Percentiles rank a stretch among this genome's conserved stretches.
Evolutionary conservation across 2,329 filamentous ascomycete genomes (phyloP).

Genomic region (Arthrobotrys sphaeroides): DNA sequence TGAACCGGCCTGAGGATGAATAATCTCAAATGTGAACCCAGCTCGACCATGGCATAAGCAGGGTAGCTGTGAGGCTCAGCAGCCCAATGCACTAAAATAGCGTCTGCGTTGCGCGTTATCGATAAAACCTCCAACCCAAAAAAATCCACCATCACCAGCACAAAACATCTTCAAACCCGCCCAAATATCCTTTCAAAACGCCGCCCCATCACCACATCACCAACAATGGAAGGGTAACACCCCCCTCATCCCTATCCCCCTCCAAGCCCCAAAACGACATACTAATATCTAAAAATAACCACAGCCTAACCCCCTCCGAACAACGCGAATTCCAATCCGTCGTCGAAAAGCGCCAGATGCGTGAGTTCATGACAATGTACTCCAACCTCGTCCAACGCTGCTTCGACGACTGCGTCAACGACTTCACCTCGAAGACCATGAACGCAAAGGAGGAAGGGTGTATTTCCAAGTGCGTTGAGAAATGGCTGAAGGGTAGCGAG

Average conservation of each 20-base stretch:
- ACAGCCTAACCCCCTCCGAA: slow-evolving; percentile 77
- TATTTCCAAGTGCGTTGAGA: slow-evolving; percentile 93
- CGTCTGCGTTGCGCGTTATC: no score
- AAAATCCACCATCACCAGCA: no score
- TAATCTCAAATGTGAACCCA: no score
- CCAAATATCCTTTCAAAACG: no score
- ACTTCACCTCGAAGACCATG: slow-evolving; percentile 97
- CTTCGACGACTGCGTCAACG: slow-evolving; percentile 96
- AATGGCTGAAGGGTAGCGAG: slow-evolving; percentile 91
- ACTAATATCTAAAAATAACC: not conserved
- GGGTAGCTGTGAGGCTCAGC: no score
- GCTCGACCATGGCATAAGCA: no score
- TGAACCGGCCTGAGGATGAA: no score
- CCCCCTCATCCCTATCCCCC: not conserved
- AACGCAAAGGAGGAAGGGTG: slow-evolving; percentile 88
- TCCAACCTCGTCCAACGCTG: slow-evolving; percentile 67
- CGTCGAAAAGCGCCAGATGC: slow-evolving; percentile 98
- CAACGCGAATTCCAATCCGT: slow-evolving; percentile 92
- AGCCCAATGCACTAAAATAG: no score
- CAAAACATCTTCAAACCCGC: not conserved
- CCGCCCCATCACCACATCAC: no score
- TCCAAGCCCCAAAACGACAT: not conserved
- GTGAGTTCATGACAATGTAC: slow-evolving; percentile 96
- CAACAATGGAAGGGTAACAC: slow-evolving; percentile 27
- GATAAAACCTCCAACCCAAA: no score